Evolutionary conservation across 768 basidiomycete genomes (phyloP), one percentile per base, ranked within the genome.

Genomic region (Russula sp.): DNA sequence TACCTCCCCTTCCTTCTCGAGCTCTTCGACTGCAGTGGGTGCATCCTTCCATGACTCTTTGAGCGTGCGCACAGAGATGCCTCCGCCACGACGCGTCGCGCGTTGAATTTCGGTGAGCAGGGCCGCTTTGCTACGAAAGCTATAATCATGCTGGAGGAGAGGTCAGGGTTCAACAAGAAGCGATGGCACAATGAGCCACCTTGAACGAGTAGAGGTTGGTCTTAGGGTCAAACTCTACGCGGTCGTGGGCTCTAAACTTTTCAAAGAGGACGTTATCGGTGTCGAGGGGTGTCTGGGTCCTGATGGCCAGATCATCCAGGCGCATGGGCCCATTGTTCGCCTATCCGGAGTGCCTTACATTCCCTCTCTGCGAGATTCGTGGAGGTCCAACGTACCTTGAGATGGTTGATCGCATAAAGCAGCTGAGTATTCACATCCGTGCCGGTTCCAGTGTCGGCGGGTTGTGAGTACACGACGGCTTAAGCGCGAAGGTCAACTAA

Each of bases 11-110:
- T 91, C 88, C 70, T 88, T 83, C 72, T 93, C 91, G n/a, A 95
- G 79, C 73, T 94, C 91, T 71, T 94, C 91, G 49, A 95, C 86
- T 0, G 89, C 90, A 49, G 80, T 76, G 1, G 88, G 87, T 0
- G 93, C 89, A 67, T 91, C 89, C 68, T 91, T 89, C 92, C 94
- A 97, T 14, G 89, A 88, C 72, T 96, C 93, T 70, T 94, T 93
- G 47, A 97, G 77, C 1, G 85, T 80, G 20, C 91, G 84, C 35
- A 96, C 87, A 14, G 91, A 84, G 35, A 96, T 84, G 3, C 93
- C 93, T 2, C 91, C 88, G 11, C 91, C 92, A 68, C 87, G 87
- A 34, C 86, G 84, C 2, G 90, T 89, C 68, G 90, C 85, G 1
- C 89, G 85, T 70, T 93, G 90, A 42, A 97, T 91, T 72, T 95